phyloP scores from a whole-genome alignment of 1,284 basidiomycete species.

The Porodaedalea pini region DNA sequence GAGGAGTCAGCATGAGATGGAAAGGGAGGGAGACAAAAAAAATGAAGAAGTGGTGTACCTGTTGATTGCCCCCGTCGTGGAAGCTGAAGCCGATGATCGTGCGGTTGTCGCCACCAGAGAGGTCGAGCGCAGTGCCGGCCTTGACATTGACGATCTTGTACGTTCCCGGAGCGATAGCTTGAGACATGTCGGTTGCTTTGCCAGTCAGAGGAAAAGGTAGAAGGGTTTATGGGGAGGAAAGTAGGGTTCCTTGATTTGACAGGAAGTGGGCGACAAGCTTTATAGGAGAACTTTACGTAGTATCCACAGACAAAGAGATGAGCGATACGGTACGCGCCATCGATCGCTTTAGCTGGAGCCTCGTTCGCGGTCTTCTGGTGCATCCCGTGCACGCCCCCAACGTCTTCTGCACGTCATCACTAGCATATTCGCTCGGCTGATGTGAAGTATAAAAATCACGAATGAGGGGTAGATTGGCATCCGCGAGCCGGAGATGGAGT shows the following conservation, averaged over 20 bases:
- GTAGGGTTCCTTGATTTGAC: too few species aligned
- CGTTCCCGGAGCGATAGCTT: neutral
- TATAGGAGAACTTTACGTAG: neutral
- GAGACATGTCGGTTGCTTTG: neutral
- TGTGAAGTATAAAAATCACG: neutral
- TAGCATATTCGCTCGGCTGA: neutral
- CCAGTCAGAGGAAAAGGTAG: too few species aligned
- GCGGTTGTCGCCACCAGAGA: slow-evolving; percentile 28
- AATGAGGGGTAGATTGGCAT: neutral
- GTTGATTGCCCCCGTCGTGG: slow-evolving; percentile 18
- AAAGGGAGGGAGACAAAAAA: neutral
- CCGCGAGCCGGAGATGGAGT: neutral
- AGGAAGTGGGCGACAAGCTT: neutral
- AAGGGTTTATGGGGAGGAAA: too few species aligned
- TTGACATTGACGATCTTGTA: slow-evolving; percentile 28
- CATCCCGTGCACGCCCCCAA: neutral
- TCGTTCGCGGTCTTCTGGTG: too few species aligned
- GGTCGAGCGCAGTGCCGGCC: slow-evolving; percentile 27
- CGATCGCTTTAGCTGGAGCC: too few species aligned
- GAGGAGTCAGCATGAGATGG: neutral
- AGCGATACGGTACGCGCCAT: too few species aligned
- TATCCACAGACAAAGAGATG: too few species aligned
- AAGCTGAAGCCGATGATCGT: slow-evolving; percentile 24
- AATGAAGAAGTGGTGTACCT: slow-evolving; percentile 10
- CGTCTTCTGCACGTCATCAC: slow-evolving; percentile 1